Percentiles rank a stretch among this genome's conserved stretches.
Conservation (phyloP, 257 asterid genomes). For the Nyctanthes arbortristis region DNA sequence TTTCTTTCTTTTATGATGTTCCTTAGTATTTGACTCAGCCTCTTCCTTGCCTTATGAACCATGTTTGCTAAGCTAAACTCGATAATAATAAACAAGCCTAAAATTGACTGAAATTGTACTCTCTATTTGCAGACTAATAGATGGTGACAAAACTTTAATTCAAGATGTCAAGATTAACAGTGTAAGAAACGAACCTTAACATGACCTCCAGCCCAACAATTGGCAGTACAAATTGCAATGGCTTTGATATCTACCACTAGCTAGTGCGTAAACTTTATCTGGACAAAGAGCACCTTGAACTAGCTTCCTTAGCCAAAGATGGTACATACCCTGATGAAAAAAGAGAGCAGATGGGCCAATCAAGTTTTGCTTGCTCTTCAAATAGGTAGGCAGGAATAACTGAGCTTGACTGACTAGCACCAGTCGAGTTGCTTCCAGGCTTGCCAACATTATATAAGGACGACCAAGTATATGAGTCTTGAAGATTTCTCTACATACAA, state of each 20-base stretch:
- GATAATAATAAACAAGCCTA: too few relatives aligned
- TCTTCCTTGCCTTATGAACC: constrained; percentile 69
- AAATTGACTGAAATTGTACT: too few relatives aligned
- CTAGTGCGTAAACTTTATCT: constrained; percentile 47
- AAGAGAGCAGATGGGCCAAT: constrained; percentile 80
- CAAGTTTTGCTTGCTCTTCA: constrained; percentile 67
- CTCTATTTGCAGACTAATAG: too few relatives aligned
- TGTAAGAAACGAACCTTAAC: constrained; percentile 42
- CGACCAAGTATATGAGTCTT: constrained; percentile 77
- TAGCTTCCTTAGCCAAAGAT: constrained; percentile 64
- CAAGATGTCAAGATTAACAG: neutral
- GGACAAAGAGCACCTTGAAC: constrained; percentile 59
- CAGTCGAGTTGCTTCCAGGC: constrained; percentile 90
- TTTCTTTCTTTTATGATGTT: constrained; percentile 59
- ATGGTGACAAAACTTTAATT: too few relatives aligned
- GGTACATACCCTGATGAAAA: constrained; percentile 77
- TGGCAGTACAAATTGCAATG: constrained; percentile 47
- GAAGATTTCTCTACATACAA: constrained; percentile 75
- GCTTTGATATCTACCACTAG: constrained; percentile 45
- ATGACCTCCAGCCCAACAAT: constrained; percentile 48
- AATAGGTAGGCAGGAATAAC: constrained; percentile 88
- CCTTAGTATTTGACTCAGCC: constrained; percentile 53
- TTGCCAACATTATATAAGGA: constrained; percentile 82
- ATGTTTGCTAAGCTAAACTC: neutral
- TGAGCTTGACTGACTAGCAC: constrained; percentile 60